Base-by-base conservation (phyloP, 1,139 yeast genomes). In the Candida anutae region DNA sequence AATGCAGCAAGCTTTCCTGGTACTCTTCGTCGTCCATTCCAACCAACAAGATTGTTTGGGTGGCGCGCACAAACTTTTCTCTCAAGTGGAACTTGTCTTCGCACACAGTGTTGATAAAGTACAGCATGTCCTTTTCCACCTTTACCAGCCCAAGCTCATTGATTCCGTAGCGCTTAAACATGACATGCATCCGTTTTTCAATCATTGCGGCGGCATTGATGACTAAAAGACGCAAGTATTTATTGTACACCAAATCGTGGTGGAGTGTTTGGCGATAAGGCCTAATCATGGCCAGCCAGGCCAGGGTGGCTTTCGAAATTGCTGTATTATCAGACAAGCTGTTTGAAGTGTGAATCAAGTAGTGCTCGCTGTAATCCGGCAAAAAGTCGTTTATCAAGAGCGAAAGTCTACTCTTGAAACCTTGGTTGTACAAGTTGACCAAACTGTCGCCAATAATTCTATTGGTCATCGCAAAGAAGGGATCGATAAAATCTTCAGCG, bases 11-110 rank as follows among this genome's bases (percentile, higher is more conserved):
- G 32, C 63, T 58, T 38, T 62, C 58, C 25, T 60, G 68, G 32
- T 64, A 65, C 41, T 82, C 94, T 30, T 79, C 90, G 35, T 82
- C 90, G 41, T 85, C 95, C 61, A 85, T 69, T 2, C 95, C 93
- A 22, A 87, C 63, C 26, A 85, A 61, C 60, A 84, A 70, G 6
- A 85, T 81, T 26, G 88, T 67, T 50, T 88, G 97, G 0, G 95
- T 85, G 3, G 85, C 77, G 34, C 85, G 66, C 3, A 81, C 68
- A 47, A 88, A 90, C 44, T 74, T 73, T 35, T 84, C 90, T 37
- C 95, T 65, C 42, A 87, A 58, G 25, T 70, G 72, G 51, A 85
- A 90, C 42, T 77, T 62, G 58, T 50, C 77, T 48, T 50, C 74
- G 65, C 55, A 84, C 47, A 43, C 68, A 37, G 77, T 80, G 29